Percentiles rank a stretch among this genome's conserved stretches.
Evolutionary conservation across 2,329 filamentous ascomycete species (phyloP).

Genomic region (Botryosphaeria dothidea): DNA sequence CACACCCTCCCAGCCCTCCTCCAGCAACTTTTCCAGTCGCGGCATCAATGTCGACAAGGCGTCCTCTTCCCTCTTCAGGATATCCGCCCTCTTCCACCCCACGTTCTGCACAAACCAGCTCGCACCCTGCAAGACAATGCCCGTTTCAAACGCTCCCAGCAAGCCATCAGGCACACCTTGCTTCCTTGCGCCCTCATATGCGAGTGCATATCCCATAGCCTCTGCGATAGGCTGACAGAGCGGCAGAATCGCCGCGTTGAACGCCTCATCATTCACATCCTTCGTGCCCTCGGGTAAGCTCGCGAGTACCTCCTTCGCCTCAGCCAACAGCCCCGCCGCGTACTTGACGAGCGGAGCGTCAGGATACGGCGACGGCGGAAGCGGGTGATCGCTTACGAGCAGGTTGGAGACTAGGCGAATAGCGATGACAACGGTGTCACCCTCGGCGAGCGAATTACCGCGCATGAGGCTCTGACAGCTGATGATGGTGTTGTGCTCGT

Average conservation of each 20-base stretch:
- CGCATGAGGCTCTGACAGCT: conserved; percentile 2
- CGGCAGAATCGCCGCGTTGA: background rate
- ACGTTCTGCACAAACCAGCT: background rate
- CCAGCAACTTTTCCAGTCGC: background rate
- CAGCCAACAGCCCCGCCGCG: background rate
- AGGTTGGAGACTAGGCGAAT: background rate
- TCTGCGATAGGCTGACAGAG: background rate
- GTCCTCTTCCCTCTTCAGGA: background rate
- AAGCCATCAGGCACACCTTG: background rate
- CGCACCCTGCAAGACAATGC: background rate
- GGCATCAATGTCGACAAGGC: background rate
- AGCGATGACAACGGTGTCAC: background rate
- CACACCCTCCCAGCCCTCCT: background rate
- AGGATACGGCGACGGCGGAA: background rate
- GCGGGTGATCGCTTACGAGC: background rate
- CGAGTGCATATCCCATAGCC: background rate
- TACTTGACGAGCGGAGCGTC: background rate
- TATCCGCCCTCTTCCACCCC: background rate
- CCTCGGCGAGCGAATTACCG: conserved; percentile 7
- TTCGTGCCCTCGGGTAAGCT: background rate
- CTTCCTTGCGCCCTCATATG: background rate
- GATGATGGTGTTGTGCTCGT: conserved; percentile 4
- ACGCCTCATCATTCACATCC: background rate
- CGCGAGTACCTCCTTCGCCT: background rate
- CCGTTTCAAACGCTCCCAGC: background rate